These are phyloP conservation scores for Yueomyces sinensis DNA, from an alignment of 805 yeast species.

Conservation along the genomic window DNA sequence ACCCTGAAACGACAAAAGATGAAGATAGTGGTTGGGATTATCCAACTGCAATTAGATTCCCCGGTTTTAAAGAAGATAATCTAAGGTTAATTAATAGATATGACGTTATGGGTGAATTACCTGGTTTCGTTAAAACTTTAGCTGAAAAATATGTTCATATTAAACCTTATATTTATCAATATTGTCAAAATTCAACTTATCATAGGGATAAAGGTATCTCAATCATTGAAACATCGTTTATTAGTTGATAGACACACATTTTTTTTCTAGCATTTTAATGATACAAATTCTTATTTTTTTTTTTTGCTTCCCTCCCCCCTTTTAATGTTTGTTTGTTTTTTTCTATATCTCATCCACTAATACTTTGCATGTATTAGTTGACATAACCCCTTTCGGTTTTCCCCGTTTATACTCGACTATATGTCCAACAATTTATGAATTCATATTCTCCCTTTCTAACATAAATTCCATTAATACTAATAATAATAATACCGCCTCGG, in stretches of 20 bases:
- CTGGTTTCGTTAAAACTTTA: constrained; percentile 62
- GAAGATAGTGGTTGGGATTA: constrained; percentile 65
- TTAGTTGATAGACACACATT: constrained; percentile 16
- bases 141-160: constrained; percentile 76
- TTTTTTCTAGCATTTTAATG: background rate
- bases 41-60: constrained; percentile 35
- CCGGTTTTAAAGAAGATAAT: constrained; percentile 29
- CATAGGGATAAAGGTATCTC: constrained; percentile 49
- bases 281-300: background rate
- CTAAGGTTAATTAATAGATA: constrained; percentile 60
- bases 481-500: no score
- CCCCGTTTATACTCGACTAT: no score
- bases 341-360: background rate
- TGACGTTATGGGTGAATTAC: constrained; percentile 82
- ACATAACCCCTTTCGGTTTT: no score
- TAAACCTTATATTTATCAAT: constrained; percentile 76
- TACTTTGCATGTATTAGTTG: no score
- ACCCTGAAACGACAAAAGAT: constrained; percentile 29
- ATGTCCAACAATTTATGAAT: no score
- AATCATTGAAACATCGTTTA: constrained; percentile 71
- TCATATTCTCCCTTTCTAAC: no score
- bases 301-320: background rate
- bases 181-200: constrained; percentile 45
- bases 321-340: no score
- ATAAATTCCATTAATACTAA: no score